These are phyloP conservation scores for Pseudoscleropodium purum DNA, from an alignment of 225 moss, liverwort and hornwort genomes.

Conservation along the genomic window DNA sequence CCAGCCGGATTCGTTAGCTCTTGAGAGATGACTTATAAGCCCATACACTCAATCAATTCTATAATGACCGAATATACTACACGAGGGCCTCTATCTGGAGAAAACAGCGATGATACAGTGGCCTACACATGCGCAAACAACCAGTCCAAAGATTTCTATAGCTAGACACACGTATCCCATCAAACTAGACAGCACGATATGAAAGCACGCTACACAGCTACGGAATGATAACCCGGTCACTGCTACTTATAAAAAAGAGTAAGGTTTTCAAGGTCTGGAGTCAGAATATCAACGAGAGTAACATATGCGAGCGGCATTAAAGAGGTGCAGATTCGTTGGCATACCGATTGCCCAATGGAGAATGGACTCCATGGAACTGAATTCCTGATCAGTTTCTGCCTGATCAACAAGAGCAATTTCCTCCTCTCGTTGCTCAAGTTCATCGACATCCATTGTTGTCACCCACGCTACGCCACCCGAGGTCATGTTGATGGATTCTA, in stretches of 20 bases:
- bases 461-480: conserved; percentile 64
- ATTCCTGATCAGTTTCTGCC: conserved; percentile 39
- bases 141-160: neutral
- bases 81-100: neutral
- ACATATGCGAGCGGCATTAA: neutral
- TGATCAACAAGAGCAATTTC: conserved; percentile 20
- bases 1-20: neutral
- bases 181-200: neutral
- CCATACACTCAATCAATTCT: neutral
- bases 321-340: neutral
- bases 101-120: neutral
- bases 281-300: neutral
- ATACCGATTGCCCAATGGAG: conserved; percentile 96
- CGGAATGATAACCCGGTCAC: neutral
- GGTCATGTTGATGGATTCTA: conserved; percentile 49
- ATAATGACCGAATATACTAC: neutral
- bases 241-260: neutral
- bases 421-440: conserved; percentile 35
- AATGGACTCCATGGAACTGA: conserved; percentile 77
- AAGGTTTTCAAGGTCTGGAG: neutral
- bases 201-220: neutral
- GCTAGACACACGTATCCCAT: neutral
- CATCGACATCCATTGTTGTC: conserved; percentile 62
- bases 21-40: neutral
- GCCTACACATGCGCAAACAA: neutral